Base-by-base conservation (phyloP, 2,329 filamentous ascomycete genomes). In the Aspergillus quadricinctus region DNA sequence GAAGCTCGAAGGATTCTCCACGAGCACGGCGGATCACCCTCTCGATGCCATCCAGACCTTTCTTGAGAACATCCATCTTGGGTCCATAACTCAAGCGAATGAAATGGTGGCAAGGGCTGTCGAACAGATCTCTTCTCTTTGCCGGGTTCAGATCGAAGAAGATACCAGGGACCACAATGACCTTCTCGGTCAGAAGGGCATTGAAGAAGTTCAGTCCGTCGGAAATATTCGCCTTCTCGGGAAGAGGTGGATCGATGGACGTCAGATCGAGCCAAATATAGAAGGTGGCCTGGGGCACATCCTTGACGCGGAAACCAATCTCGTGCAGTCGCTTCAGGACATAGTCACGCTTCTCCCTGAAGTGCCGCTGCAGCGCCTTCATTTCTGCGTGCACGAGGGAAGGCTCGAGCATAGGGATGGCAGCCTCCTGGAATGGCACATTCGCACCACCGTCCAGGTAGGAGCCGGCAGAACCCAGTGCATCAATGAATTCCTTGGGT, bases 121-220 rank as follows among this genome's bases (percentile, higher is more conserved):
- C 93, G 64, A 97, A 97, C 64, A 97, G 76, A 74, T 97, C 93
- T 71, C 93, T 83, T 62, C 93, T 83, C 73, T 91, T 88, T 37
- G 89, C 88, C 3, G 93, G 93, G 78, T 97, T 97, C 62, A 97
- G 77, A 69, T 97, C 93, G 73, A 97, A 97, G 83, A 97, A 97
- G 74, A 97, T 97, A 58, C 93, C 93, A 0, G 93, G 93, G 4
- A 97, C 93, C 19, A 97, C 92, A 69, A 97, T 97, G 64, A 95
- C 90, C 81, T 95, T 95, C 80, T 97, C 92, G 69, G 89, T 86
- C 48, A 97, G 79, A 70, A 94, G 94, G 29, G 92, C 92, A 72
- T 94, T 86, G 85, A 97, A 97, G 83, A 97, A 97, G 79, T 96
- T 96, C 68, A 97, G 80, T 8, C 93, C 93, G 72, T 97, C 93